A percentile compares a stretch with the other conserved stretches of the same genome.
Conservation (phyloP, 2,329 filamentous ascomycete species). For the Aspergillus sp. region DNA sequence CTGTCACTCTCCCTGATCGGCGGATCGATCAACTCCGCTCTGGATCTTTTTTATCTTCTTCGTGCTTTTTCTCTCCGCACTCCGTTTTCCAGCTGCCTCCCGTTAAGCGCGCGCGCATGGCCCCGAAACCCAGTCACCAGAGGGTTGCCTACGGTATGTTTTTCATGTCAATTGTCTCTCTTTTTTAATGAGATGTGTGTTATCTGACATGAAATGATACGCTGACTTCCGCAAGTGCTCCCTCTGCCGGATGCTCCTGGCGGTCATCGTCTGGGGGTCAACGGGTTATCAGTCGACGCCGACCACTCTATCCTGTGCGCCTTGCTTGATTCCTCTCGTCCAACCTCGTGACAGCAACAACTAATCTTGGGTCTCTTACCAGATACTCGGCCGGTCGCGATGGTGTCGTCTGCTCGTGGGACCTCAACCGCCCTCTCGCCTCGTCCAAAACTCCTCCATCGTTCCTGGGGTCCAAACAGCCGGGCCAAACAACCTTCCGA, state of each 20-base stretch:
- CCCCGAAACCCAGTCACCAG: constrained; percentile 58
- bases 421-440: constrained; percentile 47
- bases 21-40: constrained; percentile 25
- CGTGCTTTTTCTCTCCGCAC: constrained; percentile 9
- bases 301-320: constrained; percentile 77
- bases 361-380: background rate
- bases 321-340: background rate
- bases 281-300: constrained; percentile 81
- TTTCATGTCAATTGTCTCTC: constrained; percentile 1
- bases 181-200: background rate
- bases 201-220: background rate
- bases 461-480: constrained; percentile 15
- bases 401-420: constrained; percentile 92
- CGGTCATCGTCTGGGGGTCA: constrained; percentile 88
- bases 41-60: constrained; percentile 14
- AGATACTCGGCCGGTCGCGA: constrained; percentile 96
- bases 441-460: constrained; percentile 16
- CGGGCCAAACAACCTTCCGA: constrained; percentile 45
- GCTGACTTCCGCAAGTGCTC: constrained; percentile 45
- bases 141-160: constrained; percentile 61
- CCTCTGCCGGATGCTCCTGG: constrained; percentile 66
- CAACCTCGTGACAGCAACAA: background rate
- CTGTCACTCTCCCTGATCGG: constrained; percentile 10
- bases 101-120: constrained; percentile 42
- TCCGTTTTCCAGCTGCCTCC: constrained; percentile 6